A percentile compares a stretch with the other conserved stretches of the same genome.
Evolutionary conservation across 1,284 basidiomycete genomes (phyloP).

Genomic region (Malassezia cuniculi): DNA sequence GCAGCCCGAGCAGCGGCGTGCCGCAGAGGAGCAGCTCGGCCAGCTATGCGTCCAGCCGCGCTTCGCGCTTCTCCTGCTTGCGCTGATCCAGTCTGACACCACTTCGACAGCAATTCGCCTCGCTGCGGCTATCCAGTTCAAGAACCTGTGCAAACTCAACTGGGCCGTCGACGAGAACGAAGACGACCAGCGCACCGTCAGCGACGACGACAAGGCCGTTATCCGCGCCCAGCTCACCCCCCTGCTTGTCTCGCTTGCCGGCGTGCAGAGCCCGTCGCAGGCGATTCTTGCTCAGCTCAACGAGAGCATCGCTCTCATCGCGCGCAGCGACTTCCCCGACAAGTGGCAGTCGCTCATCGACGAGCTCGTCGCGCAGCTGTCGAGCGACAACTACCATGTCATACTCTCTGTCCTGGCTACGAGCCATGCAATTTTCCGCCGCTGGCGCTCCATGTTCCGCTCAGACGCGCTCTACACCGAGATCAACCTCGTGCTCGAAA

Average conservation of each 20-base stretch:
- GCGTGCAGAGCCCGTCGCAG: constrained; percentile 20
- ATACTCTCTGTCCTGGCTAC: constrained; percentile 84
- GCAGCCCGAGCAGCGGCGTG: constrained; percentile 23
- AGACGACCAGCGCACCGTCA: constrained; percentile 13
- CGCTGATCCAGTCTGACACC: constrained; percentile 24
- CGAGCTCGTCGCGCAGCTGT: constrained; percentile 53
- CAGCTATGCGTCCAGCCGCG: constrained; percentile 27
- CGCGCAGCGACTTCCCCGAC: constrained; percentile 36
- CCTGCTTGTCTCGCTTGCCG: constrained; percentile 60
- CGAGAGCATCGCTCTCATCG: constrained; percentile 35
- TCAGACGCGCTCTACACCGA: constrained; percentile 74
- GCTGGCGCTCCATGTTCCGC: constrained; percentile 81
- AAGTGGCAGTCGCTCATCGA: constrained; percentile 34
- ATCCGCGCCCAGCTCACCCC: constrained; percentile 62
- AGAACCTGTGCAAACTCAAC: constrained; percentile 38
- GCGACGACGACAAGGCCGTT: constrained; percentile 53
- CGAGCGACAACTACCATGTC: constrained; percentile 63
- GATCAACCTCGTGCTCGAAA: constrained; percentile 79
- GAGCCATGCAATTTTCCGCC: constrained; percentile 84
- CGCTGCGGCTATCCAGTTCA: constrained; percentile 41
- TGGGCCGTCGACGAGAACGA: constrained; percentile 31
- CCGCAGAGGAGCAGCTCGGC: constrained; percentile 32
- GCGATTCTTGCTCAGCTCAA: constrained; percentile 33
- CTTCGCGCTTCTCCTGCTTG: constrained; percentile 33
- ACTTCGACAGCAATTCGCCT: constrained; percentile 29